Base-by-base conservation (phyloP, 176 grass and related monocot genomes). In the Poa annua region DNA sequence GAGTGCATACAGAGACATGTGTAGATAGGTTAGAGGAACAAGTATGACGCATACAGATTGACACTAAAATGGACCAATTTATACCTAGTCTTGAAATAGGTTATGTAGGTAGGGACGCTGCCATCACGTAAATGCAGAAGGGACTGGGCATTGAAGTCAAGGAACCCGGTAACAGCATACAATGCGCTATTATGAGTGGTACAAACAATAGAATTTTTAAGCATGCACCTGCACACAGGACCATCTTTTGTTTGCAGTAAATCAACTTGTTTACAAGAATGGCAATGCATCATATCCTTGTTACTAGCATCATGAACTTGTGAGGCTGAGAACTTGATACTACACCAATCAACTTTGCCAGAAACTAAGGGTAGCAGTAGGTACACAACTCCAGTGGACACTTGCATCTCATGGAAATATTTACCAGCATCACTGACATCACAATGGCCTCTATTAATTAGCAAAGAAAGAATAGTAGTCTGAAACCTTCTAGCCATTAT, bases 321-420 rank as follows among this genome's bases (percentile, higher is more conserved):
- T 3, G 88, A 83, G 47, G 69, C 39, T 44, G 63, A 74, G 21
- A 84, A 91, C 47, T 81, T 90, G 8, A 94, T 88, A 77, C 80
- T 83, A 38, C 75, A 79, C 94, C 94, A 97, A 88, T 97, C 91
- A 81, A 97, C 60, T 91, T 83, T 97, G 17, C 87, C 91, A 76
- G 78, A 84, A 79, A 88, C 86, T 19, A 83, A 86, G 9, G 94
- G 94, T 39, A 97, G 47, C 64, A 97, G 85, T 81, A 97, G 79
- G 76, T 97, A 97, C 33, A 83, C 88, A 86, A 88, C 85, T 85
- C 88, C 86, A 86, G 54, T 50, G 25, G 78, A 86, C 61, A 15
- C 64, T 85, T 71, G 53, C 73, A 88, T 88, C 66, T 90, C 80
- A 75, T 65, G 67, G 17, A 74, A 76, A 14, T 69, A 44, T 68